Evolutionary conservation across 2,329 filamentous ascomycete species (phyloP).

Genomic region (Aureobasidium sp.): DNA sequence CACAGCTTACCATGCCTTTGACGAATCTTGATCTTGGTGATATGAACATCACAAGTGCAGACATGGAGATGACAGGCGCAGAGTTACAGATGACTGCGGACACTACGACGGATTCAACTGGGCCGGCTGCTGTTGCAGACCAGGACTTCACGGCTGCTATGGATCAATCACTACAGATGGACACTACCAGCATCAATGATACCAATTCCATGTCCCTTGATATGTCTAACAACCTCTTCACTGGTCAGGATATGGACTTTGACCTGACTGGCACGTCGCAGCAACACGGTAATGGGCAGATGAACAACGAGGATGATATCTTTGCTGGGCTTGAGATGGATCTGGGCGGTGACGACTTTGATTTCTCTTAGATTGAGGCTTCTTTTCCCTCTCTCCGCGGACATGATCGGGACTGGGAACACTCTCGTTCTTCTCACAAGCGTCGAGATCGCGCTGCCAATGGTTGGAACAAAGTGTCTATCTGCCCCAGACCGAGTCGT

Average conservation of each 20-base stretch:
- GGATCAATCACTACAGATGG: slow-evolving; percentile 10
- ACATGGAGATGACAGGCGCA: not conserved
- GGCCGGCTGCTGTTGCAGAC: not conserved
- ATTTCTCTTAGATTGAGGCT: slow-evolving; percentile 20
- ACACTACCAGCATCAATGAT: slow-evolving; percentile 14
- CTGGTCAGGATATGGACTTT: slow-evolving; percentile 21
- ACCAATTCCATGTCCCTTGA: slow-evolving; percentile 20
- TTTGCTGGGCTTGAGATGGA: slow-evolving; percentile 35
- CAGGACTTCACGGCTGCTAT: slow-evolving; percentile 7
- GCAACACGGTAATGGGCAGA: slow-evolving; percentile 21
- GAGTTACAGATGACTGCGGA: not conserved
- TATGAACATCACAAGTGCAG: slow-evolving; percentile 23
- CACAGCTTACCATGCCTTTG: slow-evolving; percentile 38
- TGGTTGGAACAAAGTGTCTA: not conserved
- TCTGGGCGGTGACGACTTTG: slow-evolving; percentile 29
- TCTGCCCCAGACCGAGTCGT: not conserved
- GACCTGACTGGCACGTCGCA: slow-evolving; percentile 26
- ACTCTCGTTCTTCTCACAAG: not conserved
- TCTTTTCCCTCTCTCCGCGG: not conserved
- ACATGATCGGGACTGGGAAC: not conserved
- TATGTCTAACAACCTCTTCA: slow-evolving; percentile 16
- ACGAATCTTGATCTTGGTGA: slow-evolving; percentile 28
- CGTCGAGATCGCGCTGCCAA: not conserved
- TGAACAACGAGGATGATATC: slow-evolving; percentile 34
- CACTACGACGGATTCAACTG: not conserved